A percentile compares a stretch with the other conserved stretches of the same genome.
Conservation (phyloP, 1,139 yeast species). For the Citeromyces hawaiiensis region DNA sequence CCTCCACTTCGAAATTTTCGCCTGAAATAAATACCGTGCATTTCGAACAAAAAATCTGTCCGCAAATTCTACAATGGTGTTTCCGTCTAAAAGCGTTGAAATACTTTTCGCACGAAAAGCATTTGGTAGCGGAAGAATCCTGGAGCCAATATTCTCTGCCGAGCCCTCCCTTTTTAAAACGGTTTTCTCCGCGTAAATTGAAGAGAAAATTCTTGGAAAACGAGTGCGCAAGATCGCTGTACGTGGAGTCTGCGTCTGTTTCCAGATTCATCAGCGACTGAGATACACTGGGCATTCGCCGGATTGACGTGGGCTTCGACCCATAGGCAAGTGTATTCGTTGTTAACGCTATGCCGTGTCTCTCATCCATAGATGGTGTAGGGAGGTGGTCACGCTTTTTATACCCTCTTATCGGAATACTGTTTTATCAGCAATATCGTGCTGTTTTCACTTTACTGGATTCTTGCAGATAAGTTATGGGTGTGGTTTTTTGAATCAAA, state of each 20-base stretch:
- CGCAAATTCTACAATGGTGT: constrained; percentile 93
- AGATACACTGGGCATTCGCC: constrained; percentile 4
- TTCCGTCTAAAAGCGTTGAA: constrained; percentile 68
- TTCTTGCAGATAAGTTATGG: constrained; percentile 20
- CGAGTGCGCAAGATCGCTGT: constrained; percentile 3
- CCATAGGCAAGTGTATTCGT: constrained; percentile 1
- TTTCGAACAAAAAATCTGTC: constrained; percentile 85
- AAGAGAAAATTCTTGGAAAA: constrained; percentile 3
- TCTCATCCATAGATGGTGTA: background rate
- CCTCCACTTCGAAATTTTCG: constrained; percentile 52
- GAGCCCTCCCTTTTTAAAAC: constrained; percentile 9
- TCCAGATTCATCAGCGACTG: constrained; percentile 2
- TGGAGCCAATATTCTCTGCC: constrained; percentile 41
- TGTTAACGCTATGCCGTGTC: background rate
- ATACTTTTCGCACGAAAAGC: constrained; percentile 40
- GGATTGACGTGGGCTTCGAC: background rate
- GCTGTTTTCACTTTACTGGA: constrained; percentile 26
- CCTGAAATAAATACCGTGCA: constrained; percentile 77
- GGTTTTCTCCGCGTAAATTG: constrained; percentile 2
- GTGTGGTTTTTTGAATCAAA: too few species aligned
- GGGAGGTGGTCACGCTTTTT: constrained; percentile 7
- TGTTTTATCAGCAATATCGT: constrained; percentile 18
- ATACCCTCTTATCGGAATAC: constrained; percentile 25
- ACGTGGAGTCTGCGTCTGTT: constrained; percentile 2
- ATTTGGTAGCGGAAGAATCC: constrained; percentile 44